Evolutionary conservation across 805 yeast species (phyloP), one percentile per base, ranked within the genome.

Genomic region (Starmerella geochares): DNA sequence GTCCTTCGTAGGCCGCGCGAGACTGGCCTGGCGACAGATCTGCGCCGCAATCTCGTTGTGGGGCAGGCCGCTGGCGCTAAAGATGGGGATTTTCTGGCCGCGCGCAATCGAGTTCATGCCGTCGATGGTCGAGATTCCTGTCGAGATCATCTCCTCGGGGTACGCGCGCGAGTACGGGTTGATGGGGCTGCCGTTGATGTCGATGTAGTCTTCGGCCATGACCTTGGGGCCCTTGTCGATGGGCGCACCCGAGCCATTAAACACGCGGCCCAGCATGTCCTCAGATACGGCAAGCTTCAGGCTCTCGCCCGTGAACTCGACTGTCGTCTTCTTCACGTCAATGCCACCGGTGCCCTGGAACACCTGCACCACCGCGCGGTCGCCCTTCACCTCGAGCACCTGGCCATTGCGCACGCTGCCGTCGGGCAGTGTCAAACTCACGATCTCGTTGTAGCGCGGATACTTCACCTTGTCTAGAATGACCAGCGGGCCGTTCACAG

Each of bases 31-130:
- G 75, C 99, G 87, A 77, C 97, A 90, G 68, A 92, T 90, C 72
- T 92, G 99, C 40, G 99, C 99, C 54, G 99, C 99, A 72, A 92
- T 90, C 71, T 92, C 99, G 67, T 92, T 92, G 72, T 92, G 99
- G 51, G 99, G 99, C 67, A 92, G 79, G 75, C 99, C 99, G 48
- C 97, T 87, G 43, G 98, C 98, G 49, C 96, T 86, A 74, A 92
- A 92, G 68, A 92, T 94, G 49, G 99, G 99, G 67, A 92, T 92
- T 74, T 92, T 92, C 74, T 92, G 99, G 60, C 99, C 99, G 78
- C 99, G 86, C 53, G 99, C 99, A 76, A 92, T 92, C 39, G 98
- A 90, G 72, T 92, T 94, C 98, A 92, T 92, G 51, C 96, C 88
- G 69, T 92, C 99, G 65, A 92, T 92, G 46, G 98, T 96, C 44